phyloP scores from a whole-genome alignment of 495 filamentous ascomycete genomes.

The Aspergillus cristatus region DNA sequence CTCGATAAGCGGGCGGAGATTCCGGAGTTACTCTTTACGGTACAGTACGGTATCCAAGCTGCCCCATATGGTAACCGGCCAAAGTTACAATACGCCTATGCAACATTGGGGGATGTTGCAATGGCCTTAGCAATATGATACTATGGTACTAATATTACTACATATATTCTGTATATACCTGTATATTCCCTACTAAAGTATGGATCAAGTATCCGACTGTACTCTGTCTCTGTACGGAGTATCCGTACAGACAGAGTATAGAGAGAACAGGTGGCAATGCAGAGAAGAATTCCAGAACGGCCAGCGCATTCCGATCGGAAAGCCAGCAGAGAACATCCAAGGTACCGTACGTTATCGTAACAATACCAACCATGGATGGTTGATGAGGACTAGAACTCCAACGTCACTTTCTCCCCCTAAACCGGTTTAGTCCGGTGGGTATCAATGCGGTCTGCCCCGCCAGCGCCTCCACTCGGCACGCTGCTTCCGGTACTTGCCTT shows the following conservation, averaged over 20 bases:
- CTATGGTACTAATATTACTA: neutral
- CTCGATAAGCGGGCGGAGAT: neutral
- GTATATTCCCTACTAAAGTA: neutral
- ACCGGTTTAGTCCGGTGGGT: no score
- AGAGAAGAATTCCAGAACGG: constrained; percentile 19
- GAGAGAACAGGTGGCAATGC: constrained; percentile 8
- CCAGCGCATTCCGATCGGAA: constrained; percentile 8
- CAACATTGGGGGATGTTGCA: neutral
- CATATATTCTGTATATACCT: no score
- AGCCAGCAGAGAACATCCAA: constrained; percentile 3
- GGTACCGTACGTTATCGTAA: neutral
- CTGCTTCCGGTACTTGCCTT: constrained; percentile 12
- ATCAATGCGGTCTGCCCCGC: constrained; percentile 7
- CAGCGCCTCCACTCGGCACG: constrained; percentile 13
- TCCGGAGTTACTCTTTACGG: neutral
- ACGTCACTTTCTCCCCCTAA: neutral
- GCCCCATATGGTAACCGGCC: no score
- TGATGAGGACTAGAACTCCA: no score
- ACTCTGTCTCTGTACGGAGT: neutral
- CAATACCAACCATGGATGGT: neutral
- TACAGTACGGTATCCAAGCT: no score
- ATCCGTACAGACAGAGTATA: neutral
- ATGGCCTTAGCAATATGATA: neutral
- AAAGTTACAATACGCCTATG: neutral
- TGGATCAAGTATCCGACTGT: neutral